Conservation (phyloP, 352 stramenopile genomes). For the Pythium aquatile region DNA sequence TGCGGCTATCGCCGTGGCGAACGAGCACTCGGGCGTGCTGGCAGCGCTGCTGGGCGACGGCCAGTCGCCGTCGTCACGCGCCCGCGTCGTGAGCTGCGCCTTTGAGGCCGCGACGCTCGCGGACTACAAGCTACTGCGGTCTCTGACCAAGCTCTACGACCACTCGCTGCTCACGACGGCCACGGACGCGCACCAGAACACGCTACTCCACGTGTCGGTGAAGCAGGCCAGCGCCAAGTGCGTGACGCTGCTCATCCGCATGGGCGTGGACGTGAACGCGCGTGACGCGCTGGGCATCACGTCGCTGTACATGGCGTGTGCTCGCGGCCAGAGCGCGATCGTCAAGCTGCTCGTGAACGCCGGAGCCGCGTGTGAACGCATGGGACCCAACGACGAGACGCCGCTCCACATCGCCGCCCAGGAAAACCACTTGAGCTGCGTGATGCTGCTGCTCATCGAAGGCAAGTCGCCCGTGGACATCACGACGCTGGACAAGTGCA, state of each 20-base stretch:
- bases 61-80: conserved; percentile 29
- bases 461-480: conserved; percentile 50
- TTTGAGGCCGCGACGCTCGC: conserved; percentile 46
- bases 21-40: conserved; percentile 44
- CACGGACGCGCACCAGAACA: conserved; percentile 43
- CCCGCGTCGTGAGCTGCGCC: conserved; percentile 40
- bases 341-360: conserved; percentile 59
- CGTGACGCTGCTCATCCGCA: conserved; percentile 54
- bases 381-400: conserved; percentile 72
- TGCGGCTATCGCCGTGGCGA: conserved; percentile 43
- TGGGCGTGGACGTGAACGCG: conserved; percentile 64
- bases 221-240: conserved; percentile 53
- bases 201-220: conserved; percentile 63
- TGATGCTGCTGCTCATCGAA: conserved; percentile 55
- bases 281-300: conserved; percentile 63
- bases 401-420: conserved; percentile 79
- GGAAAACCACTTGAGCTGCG: conserved; percentile 75
- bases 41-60: conserved; percentile 51
- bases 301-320: conserved; percentile 73
- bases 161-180: conserved; percentile 41
- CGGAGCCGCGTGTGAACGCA: conserved; percentile 46
- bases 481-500: conserved; percentile 59
- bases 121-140: conserved; percentile 56
- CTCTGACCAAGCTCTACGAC: conserved; percentile 48
- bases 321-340: conserved; percentile 59